Conservation (phyloP, 2,329 filamentous ascomycete species). For the Eurotiales sp. region DNA sequence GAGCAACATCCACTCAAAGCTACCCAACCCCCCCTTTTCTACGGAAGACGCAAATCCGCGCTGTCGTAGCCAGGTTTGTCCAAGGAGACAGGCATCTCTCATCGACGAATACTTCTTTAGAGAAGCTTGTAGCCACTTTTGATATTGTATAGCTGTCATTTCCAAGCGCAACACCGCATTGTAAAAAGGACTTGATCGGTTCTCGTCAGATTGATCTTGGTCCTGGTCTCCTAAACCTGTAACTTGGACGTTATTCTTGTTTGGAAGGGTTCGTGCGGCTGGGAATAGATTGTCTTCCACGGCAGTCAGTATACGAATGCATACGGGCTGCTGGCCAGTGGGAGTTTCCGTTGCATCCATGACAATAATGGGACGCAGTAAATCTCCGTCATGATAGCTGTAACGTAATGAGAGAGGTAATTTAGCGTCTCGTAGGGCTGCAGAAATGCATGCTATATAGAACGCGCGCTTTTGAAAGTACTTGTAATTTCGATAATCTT, state of each 20-base stretch:
- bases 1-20: constrained; percentile 84
- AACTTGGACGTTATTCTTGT: constrained; percentile 65
- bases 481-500: constrained; percentile 87
- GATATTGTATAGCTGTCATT: constrained; percentile 66
- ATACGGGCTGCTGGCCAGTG: constrained; percentile 44
- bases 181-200: constrained; percentile 73
- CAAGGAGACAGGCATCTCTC: constrained; percentile 78
- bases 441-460: constrained; percentile 78
- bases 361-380: constrained; percentile 66
- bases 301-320: constrained; percentile 74
- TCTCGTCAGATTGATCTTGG: constrained; percentile 31
- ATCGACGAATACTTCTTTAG: constrained; percentile 69
- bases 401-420: constrained; percentile 59
- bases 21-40: constrained; percentile 79
- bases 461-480: constrained; percentile 95
- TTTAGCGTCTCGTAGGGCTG: constrained; percentile 60
- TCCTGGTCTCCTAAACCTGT: constrained; percentile 28
- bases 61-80: constrained; percentile 84
- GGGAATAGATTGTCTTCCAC: constrained; percentile 67
- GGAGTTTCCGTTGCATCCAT: constrained; percentile 34
- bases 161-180: constrained; percentile 82
- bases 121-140: constrained; percentile 69
- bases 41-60: constrained; percentile 70
- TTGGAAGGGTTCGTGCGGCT: constrained; percentile 64
- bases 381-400: constrained; percentile 67